phyloP scores from a whole-genome alignment of 345 rosid genomes.

The Hirschfeldia incana region DNA sequence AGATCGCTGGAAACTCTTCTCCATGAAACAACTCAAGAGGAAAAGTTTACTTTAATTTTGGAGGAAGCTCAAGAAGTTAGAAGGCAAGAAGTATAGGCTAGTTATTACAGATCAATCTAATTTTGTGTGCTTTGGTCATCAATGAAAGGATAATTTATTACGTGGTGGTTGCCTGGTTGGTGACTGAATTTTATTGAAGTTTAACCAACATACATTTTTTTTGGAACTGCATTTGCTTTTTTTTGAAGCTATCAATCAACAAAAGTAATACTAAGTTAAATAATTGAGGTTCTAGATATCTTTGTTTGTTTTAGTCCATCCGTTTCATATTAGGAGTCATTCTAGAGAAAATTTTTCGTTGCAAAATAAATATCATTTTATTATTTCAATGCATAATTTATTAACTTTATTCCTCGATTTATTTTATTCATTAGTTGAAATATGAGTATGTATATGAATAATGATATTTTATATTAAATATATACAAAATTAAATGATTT shows the following conservation, averaged over 20 bases:
- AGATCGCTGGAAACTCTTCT: constrained; percentile 8
- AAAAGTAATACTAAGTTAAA: too few relatives aligned
- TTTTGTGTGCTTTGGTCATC: constrained; percentile 1
- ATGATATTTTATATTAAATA: too few relatives aligned
- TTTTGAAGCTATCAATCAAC: not conserved
- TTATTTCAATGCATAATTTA: too few relatives aligned
- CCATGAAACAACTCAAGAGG: constrained; percentile 8
- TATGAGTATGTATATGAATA: too few relatives aligned
- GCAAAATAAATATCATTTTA: too few relatives aligned
- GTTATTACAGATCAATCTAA: not conserved
- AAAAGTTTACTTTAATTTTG: not conserved
- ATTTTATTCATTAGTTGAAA: too few relatives aligned
- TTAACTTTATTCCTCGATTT: too few relatives aligned
- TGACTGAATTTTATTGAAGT: not conserved
- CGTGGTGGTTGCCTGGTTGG: constrained; percentile 14
- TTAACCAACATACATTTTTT: not conserved
- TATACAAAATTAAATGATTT: too few relatives aligned
- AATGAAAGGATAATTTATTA: constrained; percentile 19
- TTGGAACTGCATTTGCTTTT: not conserved
- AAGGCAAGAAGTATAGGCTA: not conserved
- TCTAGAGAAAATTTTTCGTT: too few relatives aligned
- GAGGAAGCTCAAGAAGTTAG: not conserved
- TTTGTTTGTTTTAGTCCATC: too few relatives aligned
- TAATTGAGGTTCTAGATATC: not conserved
- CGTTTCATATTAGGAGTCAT: too few relatives aligned